Conservation (phyloP, 139 green algal genomes). For the Coelastrella sp. region DNA sequence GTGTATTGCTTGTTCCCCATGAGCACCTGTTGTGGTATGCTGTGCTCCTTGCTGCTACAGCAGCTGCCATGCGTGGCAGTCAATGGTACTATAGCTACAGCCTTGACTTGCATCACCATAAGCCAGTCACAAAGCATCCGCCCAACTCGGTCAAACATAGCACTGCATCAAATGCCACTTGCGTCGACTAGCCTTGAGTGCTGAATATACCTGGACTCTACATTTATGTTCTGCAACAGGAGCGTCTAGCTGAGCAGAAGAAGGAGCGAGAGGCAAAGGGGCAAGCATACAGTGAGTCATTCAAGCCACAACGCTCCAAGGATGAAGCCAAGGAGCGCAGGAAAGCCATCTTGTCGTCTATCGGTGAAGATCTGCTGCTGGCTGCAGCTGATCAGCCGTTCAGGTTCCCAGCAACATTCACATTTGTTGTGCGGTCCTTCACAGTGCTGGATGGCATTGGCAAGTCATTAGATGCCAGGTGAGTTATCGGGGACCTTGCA, state of each 20-base stretch:
- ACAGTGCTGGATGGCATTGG: constrained; percentile 97
- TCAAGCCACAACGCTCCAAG: constrained; percentile 90
- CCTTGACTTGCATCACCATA: too few species aligned
- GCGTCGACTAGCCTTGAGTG: too few species aligned
- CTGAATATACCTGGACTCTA: too few species aligned
- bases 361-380: constrained; percentile 96
- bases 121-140: too few species aligned
- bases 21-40: too few species aligned
- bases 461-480: constrained; percentile 37
- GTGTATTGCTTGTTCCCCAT: too few species aligned
- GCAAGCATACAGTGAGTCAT: constrained; percentile 73
- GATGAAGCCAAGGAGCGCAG: constrained; percentile 79
- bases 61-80: too few species aligned
- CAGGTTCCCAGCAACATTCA: constrained; percentile 98
- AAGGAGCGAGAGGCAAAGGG: constrained; percentile 60
- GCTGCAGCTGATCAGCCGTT: constrained; percentile 94
- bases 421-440: constrained; percentile 93
- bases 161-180: too few species aligned
- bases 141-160: too few species aligned
- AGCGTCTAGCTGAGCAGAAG: constrained; percentile 68
- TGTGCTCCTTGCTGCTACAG: too few species aligned
- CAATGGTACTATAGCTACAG: too few species aligned
- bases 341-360: constrained; percentile 91
- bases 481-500: background rate
- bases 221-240: too few species aligned